A percentile compares a stretch with the other conserved stretches of the same genome.
Evolutionary conservation across 495 filamentous ascomycete species (phyloP).

Genomic region (Aspergillus steynii): DNA sequence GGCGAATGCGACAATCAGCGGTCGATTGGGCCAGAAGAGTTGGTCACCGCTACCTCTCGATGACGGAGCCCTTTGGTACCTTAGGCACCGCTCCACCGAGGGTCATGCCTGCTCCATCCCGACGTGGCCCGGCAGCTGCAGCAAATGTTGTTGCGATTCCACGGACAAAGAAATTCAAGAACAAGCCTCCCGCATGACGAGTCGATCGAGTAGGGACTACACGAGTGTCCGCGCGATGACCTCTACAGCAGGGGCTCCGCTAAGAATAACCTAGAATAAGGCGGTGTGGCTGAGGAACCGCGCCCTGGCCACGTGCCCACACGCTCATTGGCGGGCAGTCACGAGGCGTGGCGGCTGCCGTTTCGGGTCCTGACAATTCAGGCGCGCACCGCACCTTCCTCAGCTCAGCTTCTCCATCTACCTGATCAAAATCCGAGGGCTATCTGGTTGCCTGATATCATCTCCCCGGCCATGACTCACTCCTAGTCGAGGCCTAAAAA

Average conservation of each 20-base stretch:
- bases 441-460: constrained; percentile 20
- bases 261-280: neutral
- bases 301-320: constrained; percentile 5
- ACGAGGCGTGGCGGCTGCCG: constrained; percentile 15
- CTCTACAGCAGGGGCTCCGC: too few relatives aligned
- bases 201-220: too few relatives aligned
- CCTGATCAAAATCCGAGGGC: too few relatives aligned
- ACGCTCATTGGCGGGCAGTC: constrained; percentile 10
- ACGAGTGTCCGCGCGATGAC: too few relatives aligned
- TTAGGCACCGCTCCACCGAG: constrained; percentile 9
- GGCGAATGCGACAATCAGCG: neutral
- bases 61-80: constrained; percentile 13
- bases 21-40: constrained; percentile 13
- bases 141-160: too few relatives aligned
- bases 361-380: neutral
- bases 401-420: neutral
- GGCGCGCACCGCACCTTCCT: neutral
- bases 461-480: constrained; percentile 14
- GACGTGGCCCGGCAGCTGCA: constrained; percentile 7
- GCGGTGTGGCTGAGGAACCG: constrained; percentile 14
- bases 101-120: neutral
- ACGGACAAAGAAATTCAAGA: too few relatives aligned
- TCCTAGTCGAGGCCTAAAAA: constrained; percentile 16
- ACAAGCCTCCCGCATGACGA: too few relatives aligned
- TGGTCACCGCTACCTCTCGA: constrained; percentile 6